phyloP scores from a whole-genome alignment of 1,284 basidiomycete genomes.

The Pyrrhoderma noxium region DNA sequence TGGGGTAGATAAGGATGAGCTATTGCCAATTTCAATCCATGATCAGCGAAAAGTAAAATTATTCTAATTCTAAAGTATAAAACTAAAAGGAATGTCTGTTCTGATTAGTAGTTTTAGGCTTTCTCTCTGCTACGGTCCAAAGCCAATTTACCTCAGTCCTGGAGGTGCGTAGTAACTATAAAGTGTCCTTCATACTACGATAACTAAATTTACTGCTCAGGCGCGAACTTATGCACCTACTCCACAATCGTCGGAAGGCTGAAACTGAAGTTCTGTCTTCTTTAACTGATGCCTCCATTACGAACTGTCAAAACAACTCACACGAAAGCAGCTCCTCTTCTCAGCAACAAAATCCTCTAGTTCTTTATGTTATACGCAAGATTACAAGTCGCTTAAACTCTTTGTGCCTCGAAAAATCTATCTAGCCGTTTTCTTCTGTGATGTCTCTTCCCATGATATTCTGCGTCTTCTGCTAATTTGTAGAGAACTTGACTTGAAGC shows the following conservation, averaged over 20 bases:
- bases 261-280: constrained; percentile 74
- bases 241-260: constrained; percentile 75
- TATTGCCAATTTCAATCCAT: constrained; percentile 62
- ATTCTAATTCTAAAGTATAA: constrained; percentile 12
- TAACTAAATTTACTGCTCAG: constrained; percentile 31
- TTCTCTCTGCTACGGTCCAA: constrained; percentile 49
- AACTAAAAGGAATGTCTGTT: constrained; percentile 1
- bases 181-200: neutral
- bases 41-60: constrained; percentile 75
- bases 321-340: neutral
- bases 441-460: too few species aligned
- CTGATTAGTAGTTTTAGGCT: constrained; percentile 41
- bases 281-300: neutral
- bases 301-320: neutral
- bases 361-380: constrained; percentile 7
- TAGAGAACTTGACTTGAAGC: too few species aligned
- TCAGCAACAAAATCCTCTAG: constrained; percentile 3
- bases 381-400: neutral
- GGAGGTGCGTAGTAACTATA: constrained; percentile 69
- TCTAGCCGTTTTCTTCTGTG: neutral
- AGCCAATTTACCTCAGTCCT: constrained; percentile 46
- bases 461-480: too few species aligned
- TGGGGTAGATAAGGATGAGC: constrained; percentile 47
- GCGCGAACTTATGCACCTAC: constrained; percentile 71
- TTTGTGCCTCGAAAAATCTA: neutral